Base-by-base conservation (phyloP, 2,329 filamentous ascomycete species). In the Penicillium sp. region DNA sequence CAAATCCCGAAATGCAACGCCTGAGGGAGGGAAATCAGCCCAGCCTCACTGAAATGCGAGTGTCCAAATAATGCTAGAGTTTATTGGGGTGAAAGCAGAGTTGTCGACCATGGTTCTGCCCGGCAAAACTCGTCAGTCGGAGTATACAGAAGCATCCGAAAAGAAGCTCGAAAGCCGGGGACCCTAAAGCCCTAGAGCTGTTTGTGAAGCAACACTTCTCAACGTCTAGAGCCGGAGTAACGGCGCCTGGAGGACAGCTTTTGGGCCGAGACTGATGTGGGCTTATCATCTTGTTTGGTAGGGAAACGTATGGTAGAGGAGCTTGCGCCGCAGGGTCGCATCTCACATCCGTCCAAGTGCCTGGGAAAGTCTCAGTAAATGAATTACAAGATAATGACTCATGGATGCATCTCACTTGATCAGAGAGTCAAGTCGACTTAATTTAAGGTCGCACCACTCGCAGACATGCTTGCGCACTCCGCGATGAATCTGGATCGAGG, bases 391-490 rank as follows among this genome's bases (percentile, higher is more conserved):
- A 9, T 5, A 13, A 2, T 22, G 14, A 22, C 5, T 9, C 1
- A 4, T 14, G 10, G 2, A 9, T 16, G 25, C 3, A 14, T n/a
- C 50, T 48, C 42, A 63, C 60, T 51, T 58, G 3, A 30, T 38
- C 6, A 61, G 43, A n/a, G 46, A 41, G 31, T 63, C 58, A 18
- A 38, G 27, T 20, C 60, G 53, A 36, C 33, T 44, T 44, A 58
- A 60, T 14, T 54, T 44, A 14, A 43, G 40, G 8, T 48, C 47
- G 30, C 60, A 63, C 49, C 47, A 49, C 16, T 57, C 24, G 41
- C 60, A 63, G n/a, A 22, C 33, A 28, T 55, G 39, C 28, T 53
- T 56, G n/a, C 50, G 52, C 16, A 56, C 48, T 10, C 48, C 39
- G 5, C 28, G 52, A 20, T 60, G 57, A 33, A 57, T 35, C 57